Conservation (phyloP, 306 rosid species). For the Lupinus albus region DNA sequence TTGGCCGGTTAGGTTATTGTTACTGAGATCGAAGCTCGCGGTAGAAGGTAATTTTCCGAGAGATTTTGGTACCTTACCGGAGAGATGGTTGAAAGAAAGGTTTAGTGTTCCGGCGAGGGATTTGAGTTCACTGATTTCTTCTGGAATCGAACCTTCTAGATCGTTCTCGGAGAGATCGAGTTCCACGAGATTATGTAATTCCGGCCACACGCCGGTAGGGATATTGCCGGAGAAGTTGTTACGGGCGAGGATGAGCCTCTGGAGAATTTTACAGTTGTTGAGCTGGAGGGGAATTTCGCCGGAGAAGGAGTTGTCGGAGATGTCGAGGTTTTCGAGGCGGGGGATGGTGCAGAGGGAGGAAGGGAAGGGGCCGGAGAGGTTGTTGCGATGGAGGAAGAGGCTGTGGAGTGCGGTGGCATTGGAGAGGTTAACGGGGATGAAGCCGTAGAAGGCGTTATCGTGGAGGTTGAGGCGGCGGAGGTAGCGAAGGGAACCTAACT, state of each 20-base stretch:
- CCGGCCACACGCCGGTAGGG: constrained; percentile 71
- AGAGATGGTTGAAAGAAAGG: constrained; percentile 78
- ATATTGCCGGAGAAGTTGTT: constrained; percentile 67
- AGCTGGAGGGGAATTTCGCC: constrained; percentile 55
- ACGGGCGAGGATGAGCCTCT: constrained; percentile 64
- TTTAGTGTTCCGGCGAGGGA: constrained; percentile 82
- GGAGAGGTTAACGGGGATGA: constrained; percentile 74
- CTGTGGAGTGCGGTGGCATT: constrained; percentile 92
- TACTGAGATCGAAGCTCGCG: constrained; percentile 77
- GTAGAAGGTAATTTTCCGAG: constrained; percentile 76
- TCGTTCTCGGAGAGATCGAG: constrained; percentile 79
- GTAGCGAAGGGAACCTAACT: constrained; percentile 67
- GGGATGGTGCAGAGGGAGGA: constrained; percentile 71
- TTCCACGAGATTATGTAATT: constrained; percentile 51
- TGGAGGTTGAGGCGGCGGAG: constrained; percentile 94
- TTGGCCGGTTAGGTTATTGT: constrained; percentile 77
- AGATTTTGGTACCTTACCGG: constrained; percentile 64
- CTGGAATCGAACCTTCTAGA: constrained; percentile 68
- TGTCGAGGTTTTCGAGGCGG: constrained; percentile 77
- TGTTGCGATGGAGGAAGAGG: constrained; percentile 80
- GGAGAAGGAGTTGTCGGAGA: constrained; percentile 76
- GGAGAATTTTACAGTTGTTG: constrained; percentile 65
- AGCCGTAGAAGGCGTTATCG: constrained; percentile 73
- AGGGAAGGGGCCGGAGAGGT: constrained; percentile 79
- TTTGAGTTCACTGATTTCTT: constrained; percentile 56